Base-by-base conservation (phyloP, 2,329 filamentous ascomycete species). In the Pseudopithomyces maydicus region DNA sequence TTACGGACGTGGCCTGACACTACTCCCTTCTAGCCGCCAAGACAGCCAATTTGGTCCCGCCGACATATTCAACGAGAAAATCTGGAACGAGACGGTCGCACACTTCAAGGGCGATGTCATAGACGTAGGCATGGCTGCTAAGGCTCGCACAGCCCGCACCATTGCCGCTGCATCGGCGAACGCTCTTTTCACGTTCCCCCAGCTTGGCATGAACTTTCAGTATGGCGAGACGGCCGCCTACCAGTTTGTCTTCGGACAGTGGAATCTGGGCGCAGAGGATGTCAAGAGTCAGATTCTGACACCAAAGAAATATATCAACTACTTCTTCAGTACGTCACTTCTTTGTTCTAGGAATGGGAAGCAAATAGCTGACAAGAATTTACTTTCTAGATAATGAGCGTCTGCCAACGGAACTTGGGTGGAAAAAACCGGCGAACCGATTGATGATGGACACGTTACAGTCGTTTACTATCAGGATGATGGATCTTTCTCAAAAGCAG, bases 251-350 rank as follows among this genome's bases (percentile, higher is more conserved):
- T 45, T 45, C 17, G 42, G 42, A 26, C 15, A 45, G 7, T 45
- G 42, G 42, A 45, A 45, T 20, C 42, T 45, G 20, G 42, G 22
- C 20, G n/a, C 42, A 15, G 42, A 45, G 42, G 42, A 45, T 23
- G 42, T 45, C 20, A 20, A 45, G 42, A 45, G 19, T 26, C 42
- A 26, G 12, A 45, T 45, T 26, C 29, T 45, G 42, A 45, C 42
- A 23, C 26, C 26, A 29, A 29, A 29, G 26, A 29, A 29, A 29
- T 29, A 29, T 29, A 29, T 29, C 26, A 29, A 29, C 26, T 84
- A 78, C 45, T 80, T 81, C 54, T 81, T 83, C 54, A 68, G 79
- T 83, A 65, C 70, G 77, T 61, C 39, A 33, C 29, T 32, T 35
- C 23, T 33, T n/a, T 33, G 5, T 14, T 48, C 19, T 45, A 14